A percentile compares a stretch with the other conserved stretches of the same genome.
These are phyloP conservation scores for Botrytis squamosa DNA, from an alignment of 2,329 filamentous ascomycete genomes.

Conservation along the genomic window DNA sequence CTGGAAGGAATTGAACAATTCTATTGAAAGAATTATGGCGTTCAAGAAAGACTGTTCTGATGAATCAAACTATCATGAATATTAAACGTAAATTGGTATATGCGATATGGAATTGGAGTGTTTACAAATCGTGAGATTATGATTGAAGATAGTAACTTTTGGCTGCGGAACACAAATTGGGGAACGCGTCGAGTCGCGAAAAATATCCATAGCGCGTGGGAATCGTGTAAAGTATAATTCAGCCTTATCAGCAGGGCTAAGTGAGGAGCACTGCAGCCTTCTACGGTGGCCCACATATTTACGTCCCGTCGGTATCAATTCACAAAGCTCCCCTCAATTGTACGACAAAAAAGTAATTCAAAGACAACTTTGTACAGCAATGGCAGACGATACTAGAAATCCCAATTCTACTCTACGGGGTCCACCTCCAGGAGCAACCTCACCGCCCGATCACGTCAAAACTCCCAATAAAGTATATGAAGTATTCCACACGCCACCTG, in stretches of 20 bases:
- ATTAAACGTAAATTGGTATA: background rate
- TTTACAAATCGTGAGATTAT: slow-evolving; percentile 19
- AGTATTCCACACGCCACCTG: slow-evolving; percentile 40
- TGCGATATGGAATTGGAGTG: background rate
- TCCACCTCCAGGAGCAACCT: slow-evolving; percentile 41
- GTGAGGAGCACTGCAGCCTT: background rate
- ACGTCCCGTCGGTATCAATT: slow-evolving; percentile 6
- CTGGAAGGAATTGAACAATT: slow-evolving; percentile 27
- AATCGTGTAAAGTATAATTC: slow-evolving; percentile 14
- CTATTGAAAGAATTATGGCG: slow-evolving; percentile 35
- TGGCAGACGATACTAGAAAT: slow-evolving; percentile 42
- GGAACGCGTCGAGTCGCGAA: slow-evolving; percentile 18
- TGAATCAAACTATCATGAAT: background rate
- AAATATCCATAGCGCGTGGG: slow-evolving; percentile 3
- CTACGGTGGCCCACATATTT: slow-evolving; percentile 15
- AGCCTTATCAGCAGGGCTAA: slow-evolving; percentile 3
- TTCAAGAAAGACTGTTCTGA: background rate
- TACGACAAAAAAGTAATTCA: background rate
- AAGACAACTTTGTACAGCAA: slow-evolving; percentile 26
- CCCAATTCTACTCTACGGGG: slow-evolving; percentile 30
- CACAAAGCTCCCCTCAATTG: slow-evolving; percentile 15
- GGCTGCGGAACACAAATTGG: slow-evolving; percentile 1
- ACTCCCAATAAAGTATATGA: slow-evolving; percentile 43
- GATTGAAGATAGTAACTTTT: slow-evolving; percentile 7
- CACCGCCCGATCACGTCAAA: slow-evolving; percentile 40